Evolutionary conservation across 148 eudicot genomes (phyloP).

Genomic region (Rhododendron molle): DNA sequence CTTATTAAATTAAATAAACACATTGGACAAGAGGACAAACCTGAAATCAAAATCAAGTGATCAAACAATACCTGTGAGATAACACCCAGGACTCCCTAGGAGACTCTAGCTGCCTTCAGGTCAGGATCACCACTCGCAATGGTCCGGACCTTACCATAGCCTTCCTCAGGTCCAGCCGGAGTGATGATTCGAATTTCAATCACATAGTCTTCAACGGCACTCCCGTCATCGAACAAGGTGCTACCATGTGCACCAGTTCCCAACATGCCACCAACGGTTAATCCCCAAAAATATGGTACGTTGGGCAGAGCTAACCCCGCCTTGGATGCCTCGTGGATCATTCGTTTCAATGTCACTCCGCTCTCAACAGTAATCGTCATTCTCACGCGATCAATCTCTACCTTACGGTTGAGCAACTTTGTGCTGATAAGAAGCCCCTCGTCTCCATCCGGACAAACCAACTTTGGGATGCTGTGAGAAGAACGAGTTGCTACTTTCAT

Average conservation of each 20-base stretch:
- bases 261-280: constrained; percentile 65
- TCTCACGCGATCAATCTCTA: constrained; percentile 16
- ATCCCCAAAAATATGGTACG: constrained; percentile 76
- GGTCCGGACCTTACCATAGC: constrained; percentile 35
- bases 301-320: constrained; percentile 52
- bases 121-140: constrained; percentile 26
- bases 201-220: constrained; percentile 64
- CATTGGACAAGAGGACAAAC: background rate
- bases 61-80: constrained; percentile 54
- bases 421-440: constrained; percentile 69
- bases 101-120: constrained; percentile 60
- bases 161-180: constrained; percentile 38
- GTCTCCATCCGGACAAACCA: constrained; percentile 57
- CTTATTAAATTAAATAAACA: too few species aligned
- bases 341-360: constrained; percentile 47
- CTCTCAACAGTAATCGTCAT: constrained; percentile 43
- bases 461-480: constrained; percentile 59
- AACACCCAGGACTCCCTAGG: constrained; percentile 84
- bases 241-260: constrained; percentile 85
- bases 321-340: constrained; percentile 51
- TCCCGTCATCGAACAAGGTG: constrained; percentile 61
- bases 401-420: constrained; percentile 28
- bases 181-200: constrained; percentile 43
- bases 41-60: background rate
- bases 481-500: constrained; percentile 54